A percentile compares a stretch with the other conserved stretches of the same genome.
phyloP scores from a whole-genome alignment of 2,329 filamentous ascomycete species.

The Nemania sp. region DNA sequence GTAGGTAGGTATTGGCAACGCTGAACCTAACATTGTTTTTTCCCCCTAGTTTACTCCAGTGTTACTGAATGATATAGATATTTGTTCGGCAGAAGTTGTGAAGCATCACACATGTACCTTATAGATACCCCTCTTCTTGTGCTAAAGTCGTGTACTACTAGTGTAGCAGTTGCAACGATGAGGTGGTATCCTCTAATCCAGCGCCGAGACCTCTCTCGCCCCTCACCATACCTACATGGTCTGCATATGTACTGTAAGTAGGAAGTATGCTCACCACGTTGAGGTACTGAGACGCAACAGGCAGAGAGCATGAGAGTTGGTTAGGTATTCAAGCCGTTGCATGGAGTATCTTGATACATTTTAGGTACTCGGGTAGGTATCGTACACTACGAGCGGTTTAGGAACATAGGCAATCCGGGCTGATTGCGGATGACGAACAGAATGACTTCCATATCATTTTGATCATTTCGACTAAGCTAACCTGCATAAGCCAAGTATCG shows the following conservation, averaged over 20 bases:
- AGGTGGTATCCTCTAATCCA: slow-evolving; percentile 23
- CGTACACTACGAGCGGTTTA: too few relatives aligned
- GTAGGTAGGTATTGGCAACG: too few relatives aligned
- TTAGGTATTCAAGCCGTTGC: slow-evolving; percentile 16
- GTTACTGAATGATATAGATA: neutral
- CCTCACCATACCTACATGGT: slow-evolving; percentile 31
- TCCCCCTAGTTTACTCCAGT: too few relatives aligned
- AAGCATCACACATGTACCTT: too few relatives aligned
- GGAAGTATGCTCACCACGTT: slow-evolving; percentile 10
- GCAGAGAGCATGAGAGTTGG: slow-evolving; percentile 28
- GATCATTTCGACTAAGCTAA: neutral
- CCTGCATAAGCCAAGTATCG: neutral
- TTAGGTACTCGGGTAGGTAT: too few relatives aligned
- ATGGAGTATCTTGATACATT: neutral
- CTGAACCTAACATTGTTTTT: too few relatives aligned
- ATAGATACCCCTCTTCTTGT: slow-evolving; percentile 14
- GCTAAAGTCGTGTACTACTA: neutral
- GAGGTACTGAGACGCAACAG: slow-evolving; percentile 26
- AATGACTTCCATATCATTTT: too few relatives aligned
- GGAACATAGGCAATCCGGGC: too few relatives aligned
- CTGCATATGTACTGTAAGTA: too few relatives aligned
- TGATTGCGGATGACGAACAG: too few relatives aligned
- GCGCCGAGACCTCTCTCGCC: slow-evolving; percentile 24
- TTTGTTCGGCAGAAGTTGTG: neutral
- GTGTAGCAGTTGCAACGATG: neutral